Evolutionary conservation across 352 stramenopile genomes (phyloP).

Genomic region (Phytophthora pinifolia): DNA sequence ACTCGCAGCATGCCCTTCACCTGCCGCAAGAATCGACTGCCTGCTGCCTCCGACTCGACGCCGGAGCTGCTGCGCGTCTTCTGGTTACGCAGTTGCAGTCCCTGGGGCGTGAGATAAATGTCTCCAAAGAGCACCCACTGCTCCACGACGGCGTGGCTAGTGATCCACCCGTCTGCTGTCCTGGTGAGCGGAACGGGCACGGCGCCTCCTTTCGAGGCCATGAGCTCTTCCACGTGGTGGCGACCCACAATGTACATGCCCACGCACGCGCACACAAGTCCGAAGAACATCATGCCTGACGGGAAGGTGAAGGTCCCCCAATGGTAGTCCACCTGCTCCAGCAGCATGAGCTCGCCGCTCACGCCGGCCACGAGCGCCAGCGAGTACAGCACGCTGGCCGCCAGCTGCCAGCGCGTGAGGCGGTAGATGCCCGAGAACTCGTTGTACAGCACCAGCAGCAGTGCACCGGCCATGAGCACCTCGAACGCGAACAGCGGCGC

Average conservation of each 20-base stretch:
- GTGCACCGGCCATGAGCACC: slow-evolving; percentile 47
- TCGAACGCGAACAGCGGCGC: slow-evolving; percentile 70
- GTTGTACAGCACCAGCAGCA: slow-evolving; percentile 75
- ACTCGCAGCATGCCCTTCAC: slow-evolving; percentile 48
- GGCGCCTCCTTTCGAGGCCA: slow-evolving; percentile 75
- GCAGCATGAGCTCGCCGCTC: slow-evolving; percentile 74
- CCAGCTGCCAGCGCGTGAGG: slow-evolving; percentile 72
- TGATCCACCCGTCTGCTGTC: slow-evolving; percentile 81
- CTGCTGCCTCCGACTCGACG: slow-evolving; percentile 42
- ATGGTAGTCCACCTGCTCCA: slow-evolving; percentile 73
- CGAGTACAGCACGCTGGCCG: slow-evolving; percentile 70
- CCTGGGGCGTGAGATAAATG: slow-evolving; percentile 64
- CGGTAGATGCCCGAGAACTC: slow-evolving; percentile 81
- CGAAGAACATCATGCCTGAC: slow-evolving; percentile 74
- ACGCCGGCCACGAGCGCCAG: slow-evolving; percentile 59
- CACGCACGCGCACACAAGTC: slow-evolving; percentile 69
- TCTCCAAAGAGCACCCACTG: slow-evolving; percentile 85
- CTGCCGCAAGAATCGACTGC: slow-evolving; percentile 39
- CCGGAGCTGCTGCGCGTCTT: slow-evolving; percentile 57
- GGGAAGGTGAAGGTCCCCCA: slow-evolving; percentile 76
- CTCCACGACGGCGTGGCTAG: slow-evolving; percentile 72
- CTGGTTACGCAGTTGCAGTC: slow-evolving; percentile 57
- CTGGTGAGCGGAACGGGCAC: slow-evolving; percentile 77
- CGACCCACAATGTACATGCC: slow-evolving; percentile 81
- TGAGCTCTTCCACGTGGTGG: slow-evolving; percentile 79